Evolutionary conservation across 2,329 filamentous ascomycete genomes (phyloP).

Genomic region (Monosporascus cannonballus): DNA sequence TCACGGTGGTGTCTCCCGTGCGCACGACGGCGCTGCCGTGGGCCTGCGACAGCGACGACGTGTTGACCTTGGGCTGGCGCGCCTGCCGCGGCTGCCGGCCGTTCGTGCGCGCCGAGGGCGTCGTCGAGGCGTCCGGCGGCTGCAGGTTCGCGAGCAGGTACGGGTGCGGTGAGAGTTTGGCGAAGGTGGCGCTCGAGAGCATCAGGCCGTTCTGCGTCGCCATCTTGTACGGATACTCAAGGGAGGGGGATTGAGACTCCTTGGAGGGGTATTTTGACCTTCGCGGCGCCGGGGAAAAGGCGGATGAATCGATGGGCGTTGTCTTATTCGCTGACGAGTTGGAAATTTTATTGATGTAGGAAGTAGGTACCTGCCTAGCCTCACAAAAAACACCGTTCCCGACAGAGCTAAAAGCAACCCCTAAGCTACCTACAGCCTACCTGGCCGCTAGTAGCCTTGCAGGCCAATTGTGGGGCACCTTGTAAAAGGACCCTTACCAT

Average conservation of each 20-base stretch:
- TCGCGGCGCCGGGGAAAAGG: too few relatives aligned
- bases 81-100: conserved; percentile 66
- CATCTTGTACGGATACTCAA: conserved; percentile 18
- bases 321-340: background rate
- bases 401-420: background rate
- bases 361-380: background rate
- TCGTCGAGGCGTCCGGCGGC: conserved; percentile 41
- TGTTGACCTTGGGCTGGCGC: conserved; percentile 70
- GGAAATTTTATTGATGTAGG: conserved; percentile 9
- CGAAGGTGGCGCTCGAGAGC: conserved; percentile 64
- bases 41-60: conserved; percentile 78
- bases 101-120: conserved; percentile 66
- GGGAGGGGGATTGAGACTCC: background rate
- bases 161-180: conserved; percentile 81
- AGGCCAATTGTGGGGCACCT: background rate
- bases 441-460: background rate
- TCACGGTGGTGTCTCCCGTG: conserved; percentile 85
- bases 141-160: conserved; percentile 87
- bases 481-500: too few relatives aligned
- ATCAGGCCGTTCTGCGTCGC: conserved; percentile 38
- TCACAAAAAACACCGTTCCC: background rate
- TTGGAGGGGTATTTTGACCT: background rate
- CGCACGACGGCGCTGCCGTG: conserved; percentile 87
- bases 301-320: too few relatives aligned
- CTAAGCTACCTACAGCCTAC: background rate